phyloP scores from a whole-genome alignment of 805 yeast species.

The Barnettozyma pratensis region DNA sequence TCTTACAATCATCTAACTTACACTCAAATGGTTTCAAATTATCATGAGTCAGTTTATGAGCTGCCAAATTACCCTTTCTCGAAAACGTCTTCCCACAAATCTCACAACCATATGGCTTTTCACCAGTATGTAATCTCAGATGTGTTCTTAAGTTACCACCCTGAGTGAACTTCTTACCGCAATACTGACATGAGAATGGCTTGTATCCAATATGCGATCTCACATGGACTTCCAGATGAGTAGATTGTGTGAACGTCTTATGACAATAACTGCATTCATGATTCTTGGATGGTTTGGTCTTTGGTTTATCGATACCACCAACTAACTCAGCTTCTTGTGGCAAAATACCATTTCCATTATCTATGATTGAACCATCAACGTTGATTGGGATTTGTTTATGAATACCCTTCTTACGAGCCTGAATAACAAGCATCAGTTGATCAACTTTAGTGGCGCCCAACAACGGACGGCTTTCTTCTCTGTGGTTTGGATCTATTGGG shows the following conservation, averaged over 20 bases:
- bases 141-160: constrained; percentile 89
- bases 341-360: constrained; percentile 42
- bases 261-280: constrained; percentile 75
- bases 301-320: constrained; percentile 75
- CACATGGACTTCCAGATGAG: constrained; percentile 86
- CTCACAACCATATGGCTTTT: constrained; percentile 81
- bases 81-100: constrained; percentile 75
- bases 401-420: constrained; percentile 77
- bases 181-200: constrained; percentile 74
- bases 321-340: constrained; percentile 63
- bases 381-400: constrained; percentile 59
- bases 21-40: constrained; percentile 76
- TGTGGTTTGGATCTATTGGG: constrained; percentile 40
- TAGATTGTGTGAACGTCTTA: constrained; percentile 80
- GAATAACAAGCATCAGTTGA: constrained; percentile 84
- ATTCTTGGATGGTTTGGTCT: constrained; percentile 39
- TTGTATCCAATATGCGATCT: constrained; percentile 83
- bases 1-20: constrained; percentile 74
- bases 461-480: constrained; percentile 63
- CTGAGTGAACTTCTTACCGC: constrained; percentile 81
- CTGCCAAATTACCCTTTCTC: constrained; percentile 87
- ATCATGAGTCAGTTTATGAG: constrained; percentile 79
- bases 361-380: constrained; percentile 65
- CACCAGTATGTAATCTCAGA: constrained; percentile 83
- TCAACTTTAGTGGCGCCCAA: constrained; percentile 88